Conservation (phyloP, 176 grass and related monocot genomes). For the Oryza glumipatula region DNA sequence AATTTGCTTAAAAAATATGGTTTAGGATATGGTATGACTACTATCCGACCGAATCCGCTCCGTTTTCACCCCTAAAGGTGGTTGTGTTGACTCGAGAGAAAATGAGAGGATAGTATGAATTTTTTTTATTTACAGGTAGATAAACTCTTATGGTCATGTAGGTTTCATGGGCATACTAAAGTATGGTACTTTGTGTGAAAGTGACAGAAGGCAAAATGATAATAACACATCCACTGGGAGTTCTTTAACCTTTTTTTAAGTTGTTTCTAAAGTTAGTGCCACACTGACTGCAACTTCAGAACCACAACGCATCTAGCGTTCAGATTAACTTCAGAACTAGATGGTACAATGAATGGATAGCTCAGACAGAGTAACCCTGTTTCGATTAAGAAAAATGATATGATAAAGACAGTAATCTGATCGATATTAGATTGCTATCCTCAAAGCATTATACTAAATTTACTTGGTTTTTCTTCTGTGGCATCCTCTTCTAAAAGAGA, state of each 20-base stretch:
- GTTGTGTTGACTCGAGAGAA: conserved; percentile 33
- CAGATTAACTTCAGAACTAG: neutral
- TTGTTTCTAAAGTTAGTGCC: conserved; percentile 31
- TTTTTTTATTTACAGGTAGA: neutral
- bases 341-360: conserved; percentile 19
- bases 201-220: conserved; percentile 15
- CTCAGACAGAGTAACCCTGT: neutral
- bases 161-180: conserved; percentile 2
- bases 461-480: neutral
- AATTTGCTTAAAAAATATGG: too few species aligned
- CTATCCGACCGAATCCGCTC: too few species aligned
- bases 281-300: conserved; percentile 32
- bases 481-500: neutral
- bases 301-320: conserved; percentile 27
- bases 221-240: conserved; percentile 13
- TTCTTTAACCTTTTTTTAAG: neutral
- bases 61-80: too few species aligned
- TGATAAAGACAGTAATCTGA: neutral
- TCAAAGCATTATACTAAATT: neutral
- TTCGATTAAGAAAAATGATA: neutral
- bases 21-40: too few species aligned
- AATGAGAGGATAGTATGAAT: conserved; percentile 25
- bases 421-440: neutral
- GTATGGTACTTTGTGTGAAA: conserved; percentile 12
- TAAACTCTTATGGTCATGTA: neutral